Base-by-base conservation (phyloP, 371 early-diverging fungal genomes). In the Zancudomyces culisetae region DNA sequence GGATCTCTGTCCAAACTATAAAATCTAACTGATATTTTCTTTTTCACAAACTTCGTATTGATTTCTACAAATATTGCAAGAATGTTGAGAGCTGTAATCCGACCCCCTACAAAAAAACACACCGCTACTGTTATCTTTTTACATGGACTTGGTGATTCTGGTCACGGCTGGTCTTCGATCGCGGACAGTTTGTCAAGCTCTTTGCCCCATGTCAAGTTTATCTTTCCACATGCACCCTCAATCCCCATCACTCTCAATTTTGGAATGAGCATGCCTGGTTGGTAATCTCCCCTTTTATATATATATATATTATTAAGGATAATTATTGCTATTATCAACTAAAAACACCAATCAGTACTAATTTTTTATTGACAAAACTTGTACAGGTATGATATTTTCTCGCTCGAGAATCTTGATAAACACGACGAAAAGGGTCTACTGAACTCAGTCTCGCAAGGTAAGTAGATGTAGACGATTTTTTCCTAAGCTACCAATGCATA, bases 261-360 rank as follows among this genome's bases (percentile, higher is more conserved):
- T 27, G 92, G 91, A 10, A 76, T 79, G 66, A 53, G 55, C 12
- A 93, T 94, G 91, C 92, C 91, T 21, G 78, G 78, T 46, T 80
- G 84, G 87, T 35, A 35, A 35, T 6, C 15, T 6, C 10, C 35
- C n/a, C n/a, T n/a, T n/a, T n/a, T n/a, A n/a, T n/a, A n/a, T n/a
- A n/a, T n/a, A n/a, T n/a, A n/a, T n/a, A n/a, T n/a, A n/a, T n/a
- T n/a, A n/a, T n/a, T n/a, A n/a, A n/a, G n/a, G n/a, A n/a, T n/a
- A n/a, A n/a, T n/a, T n/a, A n/a, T n/a, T n/a, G n/a, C n/a, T n/a
- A n/a, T n/a, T n/a, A n/a, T n/a, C n/a, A n/a, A n/a, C n/a, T n/a
- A n/a, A n/a, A n/a, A n/a, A n/a, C n/a, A n/a, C n/a, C n/a, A n/a
- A n/a, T n/a, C n/a, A n/a, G n/a, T n/a, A n/a, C n/a, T n/a, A n/a